A percentile compares a stretch with the other conserved stretches of the same genome.
Evolutionary conservation across 2,329 filamentous ascomycete genomes (phyloP).

Genomic region (Corinectria fuckeliana): DNA sequence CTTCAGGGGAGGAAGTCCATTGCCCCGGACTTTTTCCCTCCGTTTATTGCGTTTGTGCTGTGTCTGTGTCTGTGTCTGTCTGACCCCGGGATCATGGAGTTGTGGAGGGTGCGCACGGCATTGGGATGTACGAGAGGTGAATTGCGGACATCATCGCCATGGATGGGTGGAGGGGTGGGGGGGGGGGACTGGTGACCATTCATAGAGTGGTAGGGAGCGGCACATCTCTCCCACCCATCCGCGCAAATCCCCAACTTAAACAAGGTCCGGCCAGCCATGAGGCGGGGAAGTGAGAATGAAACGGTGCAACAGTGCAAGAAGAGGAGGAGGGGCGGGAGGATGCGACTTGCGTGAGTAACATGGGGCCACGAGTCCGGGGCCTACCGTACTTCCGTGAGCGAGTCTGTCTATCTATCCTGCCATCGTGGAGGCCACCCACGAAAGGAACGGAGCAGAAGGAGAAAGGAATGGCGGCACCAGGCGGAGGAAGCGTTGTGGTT

Average conservation of each 20-base stretch:
- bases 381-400: not conserved
- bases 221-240: conserved; percentile 4
- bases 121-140: conserved; percentile 8
- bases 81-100: not conserved
- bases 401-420: not conserved
- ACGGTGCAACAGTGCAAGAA: not conserved
- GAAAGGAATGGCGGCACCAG: not conserved
- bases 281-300: conserved; percentile 5
- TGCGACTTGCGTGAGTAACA: conserved; percentile 15
- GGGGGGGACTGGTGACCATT: conserved; percentile 16
- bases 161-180: not conserved
- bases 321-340: conserved; percentile 17
- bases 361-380: conserved; percentile 7
- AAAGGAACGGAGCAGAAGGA: not conserved
- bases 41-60: not conserved
- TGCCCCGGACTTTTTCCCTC: conserved; percentile 8
- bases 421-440: not conserved
- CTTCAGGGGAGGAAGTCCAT: not conserved
- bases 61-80: conserved; percentile 2
- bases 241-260: conserved; percentile 3
- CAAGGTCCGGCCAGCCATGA: not conserved
- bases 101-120: conserved; percentile 15
- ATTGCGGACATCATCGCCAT: conserved; percentile 8
- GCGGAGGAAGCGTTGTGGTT: not conserved
- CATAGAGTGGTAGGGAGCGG: conserved; percentile 3